Evolutionary conservation across 2,329 filamentous ascomycete genomes (phyloP), one percentile per base, ranked within the genome.

Genomic region (Fulvia fulva): DNA sequence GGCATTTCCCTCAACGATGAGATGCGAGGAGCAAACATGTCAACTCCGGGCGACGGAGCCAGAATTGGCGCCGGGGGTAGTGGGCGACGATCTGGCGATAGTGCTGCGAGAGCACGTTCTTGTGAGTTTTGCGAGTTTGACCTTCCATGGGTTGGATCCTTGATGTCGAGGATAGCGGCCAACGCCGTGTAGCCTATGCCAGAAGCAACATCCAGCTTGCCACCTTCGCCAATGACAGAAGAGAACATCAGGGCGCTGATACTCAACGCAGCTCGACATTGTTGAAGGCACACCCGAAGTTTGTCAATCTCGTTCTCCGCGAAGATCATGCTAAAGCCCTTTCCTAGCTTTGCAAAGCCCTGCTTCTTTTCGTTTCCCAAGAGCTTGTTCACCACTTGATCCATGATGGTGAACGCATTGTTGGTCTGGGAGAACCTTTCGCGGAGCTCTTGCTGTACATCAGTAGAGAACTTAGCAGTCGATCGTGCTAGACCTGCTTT

Each of bases 171-270:
- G 2, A 86, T 86, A 9, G 86, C 85, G 0, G 83, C 82, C 7
- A 89, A 78, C 4, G 85, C 85, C 1, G 85, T 85, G 67, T 87
- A 89, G 45, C 87, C 87, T 47, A 87, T 87, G 19, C 85, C 84
- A 44, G 83, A 79, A 12, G 83, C 80, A 16, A 81, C 80, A 63
- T 87, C 84, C 16, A 82, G 80, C 68, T 81, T 83, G 28, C 30
- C 50, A 21, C 78, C 77, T 28, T 84, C 84, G 3, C n/a, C n/a
- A n/a, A 88, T 75, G 21, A 81, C 83, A 84, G 85, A 88, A 63
- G 86, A 81, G 70, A 88, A 84, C 65, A 68, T 51, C 44, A 65
- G 25, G 3, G 61, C 51, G 41, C 60, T 67, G 77, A 87, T 84
- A 64, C 81, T 81, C 51, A 89, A 72, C 1, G 83, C 80, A 64